These are phyloP conservation scores for Glonium stellatum DNA, from an alignment of 495 filamentous ascomycete genomes.

Conservation along the genomic window DNA sequence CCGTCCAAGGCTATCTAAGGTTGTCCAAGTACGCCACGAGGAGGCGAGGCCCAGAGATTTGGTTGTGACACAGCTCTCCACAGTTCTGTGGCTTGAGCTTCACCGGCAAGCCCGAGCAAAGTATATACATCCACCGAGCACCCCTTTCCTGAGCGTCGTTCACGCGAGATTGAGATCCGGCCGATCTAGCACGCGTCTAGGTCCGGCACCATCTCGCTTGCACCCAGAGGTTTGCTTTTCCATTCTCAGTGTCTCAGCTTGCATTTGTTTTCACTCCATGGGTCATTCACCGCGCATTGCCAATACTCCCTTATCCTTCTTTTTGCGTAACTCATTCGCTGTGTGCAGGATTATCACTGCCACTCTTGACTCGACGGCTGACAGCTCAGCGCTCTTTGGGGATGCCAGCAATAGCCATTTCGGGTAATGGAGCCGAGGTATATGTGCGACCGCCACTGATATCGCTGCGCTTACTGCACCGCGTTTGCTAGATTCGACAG, in stretches of 20 bases:
- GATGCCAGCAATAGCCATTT: not conserved
- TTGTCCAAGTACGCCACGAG: not conserved
- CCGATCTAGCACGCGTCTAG: not conserved
- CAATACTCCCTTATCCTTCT: not conserved
- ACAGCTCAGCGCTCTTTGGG: not conserved
- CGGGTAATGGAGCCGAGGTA: not conserved
- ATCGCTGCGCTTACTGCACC: not conserved
- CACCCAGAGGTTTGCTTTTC: not conserved
- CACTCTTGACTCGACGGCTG: not conserved
- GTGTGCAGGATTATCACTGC: not conserved
- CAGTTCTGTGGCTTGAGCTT: constrained; percentile 3
- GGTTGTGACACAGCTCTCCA: not conserved
- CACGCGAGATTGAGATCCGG: not conserved
- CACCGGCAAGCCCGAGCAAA: constrained; percentile 1
- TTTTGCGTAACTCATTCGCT: not conserved
- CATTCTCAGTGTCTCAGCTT: not conserved
- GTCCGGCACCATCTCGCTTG: not conserved
- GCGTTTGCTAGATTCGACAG: too few species aligned
- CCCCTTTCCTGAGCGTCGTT: not conserved
- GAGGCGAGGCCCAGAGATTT: not conserved
- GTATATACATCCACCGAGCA: not conserved
- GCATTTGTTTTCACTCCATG: not conserved
- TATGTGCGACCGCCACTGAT: not conserved
- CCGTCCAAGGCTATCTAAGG: too few species aligned
- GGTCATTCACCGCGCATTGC: not conserved